Conservation (phyloP, 106 monocot species). For the Gastrodia elata region DNA sequence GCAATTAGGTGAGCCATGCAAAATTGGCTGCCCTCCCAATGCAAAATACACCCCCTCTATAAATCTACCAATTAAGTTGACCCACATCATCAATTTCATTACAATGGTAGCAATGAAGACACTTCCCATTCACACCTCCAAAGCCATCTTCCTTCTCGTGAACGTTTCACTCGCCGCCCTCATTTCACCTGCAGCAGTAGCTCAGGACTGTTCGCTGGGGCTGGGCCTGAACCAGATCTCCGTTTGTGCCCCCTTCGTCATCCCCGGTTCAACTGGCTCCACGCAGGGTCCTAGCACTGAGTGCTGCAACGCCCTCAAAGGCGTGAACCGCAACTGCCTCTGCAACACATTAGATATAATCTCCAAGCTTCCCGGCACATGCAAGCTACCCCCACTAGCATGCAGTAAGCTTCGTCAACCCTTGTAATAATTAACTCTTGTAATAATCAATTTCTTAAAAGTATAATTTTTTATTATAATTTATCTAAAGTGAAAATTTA, state of each 20-base stretch:
- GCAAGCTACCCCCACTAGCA: not conserved
- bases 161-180: not conserved
- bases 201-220: conserved; percentile 23
- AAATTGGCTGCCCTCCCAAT: too few species aligned
- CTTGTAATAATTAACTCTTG: too few species aligned
- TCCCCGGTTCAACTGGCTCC: conserved; percentile 10
- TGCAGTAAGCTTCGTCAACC: not conserved
- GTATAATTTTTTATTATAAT: too few species aligned
- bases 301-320: conserved; percentile 28
- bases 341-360: conserved; percentile 22
- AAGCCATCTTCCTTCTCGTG: conserved; percentile 1
- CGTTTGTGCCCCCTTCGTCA: conserved; percentile 21
- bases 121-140: not conserved
- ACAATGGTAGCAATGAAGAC: not conserved
- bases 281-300: conserved; percentile 2
- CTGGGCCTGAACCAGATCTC: conserved; percentile 15
- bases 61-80: too few species aligned
- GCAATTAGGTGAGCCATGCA: too few species aligned
- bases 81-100: too few species aligned
- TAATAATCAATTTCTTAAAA: too few species aligned
- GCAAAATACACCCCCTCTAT: too few species aligned
- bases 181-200: not conserved
- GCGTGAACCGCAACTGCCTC: conserved; percentile 16
- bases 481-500: too few species aligned
- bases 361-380: not conserved